Evolutionary conservation across 257 asterid species (phyloP).

Genomic region (Fraxinus cuspidata): DNA sequence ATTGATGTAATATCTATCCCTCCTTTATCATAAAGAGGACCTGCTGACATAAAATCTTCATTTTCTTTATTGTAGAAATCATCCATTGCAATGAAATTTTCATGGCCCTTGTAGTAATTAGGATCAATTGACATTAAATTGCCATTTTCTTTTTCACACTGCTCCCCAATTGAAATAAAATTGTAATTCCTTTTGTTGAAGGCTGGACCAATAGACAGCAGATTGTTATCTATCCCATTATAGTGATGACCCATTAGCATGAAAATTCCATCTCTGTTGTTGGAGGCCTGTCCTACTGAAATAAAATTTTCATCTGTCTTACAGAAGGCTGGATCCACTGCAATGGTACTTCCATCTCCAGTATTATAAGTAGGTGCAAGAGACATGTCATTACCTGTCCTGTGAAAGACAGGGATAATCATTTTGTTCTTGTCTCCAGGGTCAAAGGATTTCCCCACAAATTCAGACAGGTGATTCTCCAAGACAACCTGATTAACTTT

Average conservation of each 20-base stretch:
- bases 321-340: conserved; percentile 32
- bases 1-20: conserved; percentile 26
- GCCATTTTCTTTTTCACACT: conserved; percentile 36
- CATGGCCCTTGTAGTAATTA: conserved; percentile 38
- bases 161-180: conserved; percentile 31
- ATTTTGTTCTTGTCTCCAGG: conserved; percentile 31
- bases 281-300: conserved; percentile 44
- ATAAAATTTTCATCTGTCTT: conserved; percentile 31
- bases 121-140: conserved; percentile 36
- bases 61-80: conserved; percentile 38
- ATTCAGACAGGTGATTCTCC: conserved; percentile 39
- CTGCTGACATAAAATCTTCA: conserved; percentile 35
- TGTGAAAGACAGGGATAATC: conserved; percentile 29
- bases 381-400: conserved; percentile 27
- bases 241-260: conserved; percentile 42
- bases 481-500: conserved; percentile 40
- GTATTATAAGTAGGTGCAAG: conserved; percentile 35
- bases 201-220: conserved; percentile 40
- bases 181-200: conserved; percentile 37
- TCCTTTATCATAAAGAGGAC: conserved; percentile 38
- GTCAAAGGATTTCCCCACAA: conserved; percentile 30
- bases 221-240: conserved; percentile 30
- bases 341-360: conserved; percentile 30
- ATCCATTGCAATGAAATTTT: conserved; percentile 35
- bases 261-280: conserved; percentile 37